These are phyloP conservation scores for Cryptosporidium canis DNA, from an alignment of 169 alveolate species.

Conservation along the genomic window DNA sequence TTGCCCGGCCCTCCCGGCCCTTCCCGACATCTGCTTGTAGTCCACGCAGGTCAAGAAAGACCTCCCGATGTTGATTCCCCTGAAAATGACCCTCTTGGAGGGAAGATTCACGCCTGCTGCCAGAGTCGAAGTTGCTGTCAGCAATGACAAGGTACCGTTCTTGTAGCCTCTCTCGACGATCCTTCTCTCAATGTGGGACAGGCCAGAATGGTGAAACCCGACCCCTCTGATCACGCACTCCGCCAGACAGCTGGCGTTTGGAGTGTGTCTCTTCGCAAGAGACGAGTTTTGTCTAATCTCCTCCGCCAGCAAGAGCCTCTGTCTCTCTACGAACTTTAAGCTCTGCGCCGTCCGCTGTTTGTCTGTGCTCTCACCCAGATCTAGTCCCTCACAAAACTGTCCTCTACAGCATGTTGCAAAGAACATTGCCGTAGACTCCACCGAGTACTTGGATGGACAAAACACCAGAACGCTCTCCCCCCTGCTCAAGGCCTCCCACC, in stretches of 20 bases:
- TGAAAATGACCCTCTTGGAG: constrained; percentile 83
- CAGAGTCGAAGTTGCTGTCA: constrained; percentile 85
- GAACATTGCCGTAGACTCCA: constrained; percentile 63
- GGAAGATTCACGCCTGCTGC: constrained; percentile 90
- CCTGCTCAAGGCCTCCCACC: constrained; percentile 76
- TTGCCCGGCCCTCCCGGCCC: constrained; percentile 83
- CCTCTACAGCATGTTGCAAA: constrained; percentile 26
- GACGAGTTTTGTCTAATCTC: constrained; percentile 12
- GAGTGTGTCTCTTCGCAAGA: not conserved
- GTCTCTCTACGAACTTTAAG: not conserved
- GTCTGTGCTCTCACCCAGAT: not conserved
- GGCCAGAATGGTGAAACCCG: constrained; percentile 84
- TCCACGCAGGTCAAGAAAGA: constrained; percentile 76
- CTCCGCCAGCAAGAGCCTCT: constrained; percentile 1
- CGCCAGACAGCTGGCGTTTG: constrained; percentile 6
- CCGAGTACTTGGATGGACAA: constrained; percentile 77
- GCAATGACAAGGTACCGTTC: constrained; percentile 75
- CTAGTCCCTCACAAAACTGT: constrained; percentile 39
- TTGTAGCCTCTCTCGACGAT: constrained; percentile 79
- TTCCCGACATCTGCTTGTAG: constrained; percentile 85
- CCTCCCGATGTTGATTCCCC: constrained; percentile 78
- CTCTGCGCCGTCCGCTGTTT: not conserved
- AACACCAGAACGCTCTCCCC: constrained; percentile 76
- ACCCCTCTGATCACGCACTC: constrained; percentile 78
- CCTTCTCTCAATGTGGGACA: constrained; percentile 77